Evolutionary conservation across 2,329 filamentous ascomycete genomes (phyloP), one percentile per base, ranked within the genome.

Genomic region (Fusarium avenaceum): DNA sequence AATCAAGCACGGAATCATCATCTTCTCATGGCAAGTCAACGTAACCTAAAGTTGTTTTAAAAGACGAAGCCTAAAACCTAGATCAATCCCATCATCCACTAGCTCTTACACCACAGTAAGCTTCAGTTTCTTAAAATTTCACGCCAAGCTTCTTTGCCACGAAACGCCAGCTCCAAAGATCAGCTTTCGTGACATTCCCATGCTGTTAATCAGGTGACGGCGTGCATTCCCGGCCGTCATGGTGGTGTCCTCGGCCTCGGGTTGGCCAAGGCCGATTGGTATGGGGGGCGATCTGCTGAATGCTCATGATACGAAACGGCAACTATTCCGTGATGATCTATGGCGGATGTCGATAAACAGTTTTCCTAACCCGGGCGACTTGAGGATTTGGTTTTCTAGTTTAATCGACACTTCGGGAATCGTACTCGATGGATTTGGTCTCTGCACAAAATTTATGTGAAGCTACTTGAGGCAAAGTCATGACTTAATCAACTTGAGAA

Each of bases 181-280:
- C 45, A 43, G 20, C 38, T 59, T 67, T 55, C 7, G 24, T 26
- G 15, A 28, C 50, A 63, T 64, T 58, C 14, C 44, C 52, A 43
- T 69, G 28, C 46, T 42, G 38, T 61, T 45, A 61, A 51, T 33
- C 22, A 44, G 53, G 45, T 39, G 28, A 55, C 52, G 17, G 38
- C 19, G 39, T 26, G 30, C 42, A 13, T 35, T 33, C 19, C n/a
- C 38, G 46, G 39, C 44, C 28, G 39, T 40, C 38, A 50, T 24
- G 52, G 46, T 65, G 59, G 59, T 69, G 65, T 69, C 52, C 33
- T 59, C 66, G 66, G 66, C 57, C 44, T 52, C 56, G 66, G 38
- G 24, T 10, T 52, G n/a, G 28, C 48, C 52, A 42, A 24, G 32
- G 40, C 40, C 7, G 24, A 24, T 8, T 33, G 7, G 20, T 49